Base-by-base conservation (phyloP, 805 yeast genomes). In the Zygoascus biomembranicola region DNA sequence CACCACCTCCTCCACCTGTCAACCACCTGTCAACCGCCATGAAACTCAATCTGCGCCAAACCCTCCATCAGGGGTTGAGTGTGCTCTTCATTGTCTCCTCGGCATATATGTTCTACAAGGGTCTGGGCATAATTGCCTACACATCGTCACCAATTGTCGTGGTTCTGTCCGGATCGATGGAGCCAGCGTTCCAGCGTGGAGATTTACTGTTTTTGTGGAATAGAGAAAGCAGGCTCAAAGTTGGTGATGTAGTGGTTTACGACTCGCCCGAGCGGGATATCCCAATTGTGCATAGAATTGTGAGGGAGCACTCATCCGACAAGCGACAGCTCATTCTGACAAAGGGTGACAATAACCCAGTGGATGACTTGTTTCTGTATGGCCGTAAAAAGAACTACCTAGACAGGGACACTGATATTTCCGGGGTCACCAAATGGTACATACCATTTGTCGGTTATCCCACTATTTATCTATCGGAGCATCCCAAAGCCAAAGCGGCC, bases 141-240 rank as follows among this genome's bases (percentile, higher is more conserved):
- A 82, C 97, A 0, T 84, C 87, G 56, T 87, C 97, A 1, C 99
- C 99, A 19, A 81, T 94, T 23, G 99, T 94, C 19, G 99, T 94
- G 31, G 99, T 94, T 9, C 78, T 94, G 49, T 90, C 98, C 1
- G 99, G 99, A 5, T 92, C 98, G 1, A 94, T 94, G 99, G 99
- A 94, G 68, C 99, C 99, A 1, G 99, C 99, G 1, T 94, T 94
- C 77, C 97, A 94, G 71, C 80, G 99, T 71, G 99, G 99, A 50
- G 99, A 94, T 67, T 84, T 94, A 16, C 72, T 94, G 57, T 84
- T 94, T 63, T 73, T 94, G 53, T 90, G 96, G 96, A 94, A 94
- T 69, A 77, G 97, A 60, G 82, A 85, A 53, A 64, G 71, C 19
- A 67, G 69, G 32, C 81, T 83, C 19, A 73, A 79, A 47, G 94